Conservation (phyloP, 1,284 basidiomycete species). For the Ganoderma lingzhi region DNA sequence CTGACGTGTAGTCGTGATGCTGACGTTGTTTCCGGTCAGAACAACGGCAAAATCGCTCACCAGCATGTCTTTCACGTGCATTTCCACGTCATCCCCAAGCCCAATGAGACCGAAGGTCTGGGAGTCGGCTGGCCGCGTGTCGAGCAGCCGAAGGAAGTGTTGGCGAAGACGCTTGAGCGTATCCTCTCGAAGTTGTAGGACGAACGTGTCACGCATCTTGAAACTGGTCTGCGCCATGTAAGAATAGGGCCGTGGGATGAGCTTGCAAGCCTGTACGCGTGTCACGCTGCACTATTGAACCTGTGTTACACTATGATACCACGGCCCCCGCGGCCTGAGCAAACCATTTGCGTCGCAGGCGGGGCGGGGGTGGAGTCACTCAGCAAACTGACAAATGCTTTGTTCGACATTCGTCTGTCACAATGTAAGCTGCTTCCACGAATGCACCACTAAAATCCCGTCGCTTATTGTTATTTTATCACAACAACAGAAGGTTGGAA, state of each 20-base stretch:
- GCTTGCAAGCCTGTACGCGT: neutral
- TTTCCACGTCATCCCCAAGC: constrained; percentile 93
- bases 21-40: constrained; percentile 53
- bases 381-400: neutral
- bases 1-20: neutral
- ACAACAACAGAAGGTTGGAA: neutral
- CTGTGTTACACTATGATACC: neutral
- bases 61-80: constrained; percentile 90
- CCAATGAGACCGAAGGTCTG: constrained; percentile 73
- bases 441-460: neutral
- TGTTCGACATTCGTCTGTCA: neutral
- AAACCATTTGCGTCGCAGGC: neutral
- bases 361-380: neutral
- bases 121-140: constrained; percentile 76
- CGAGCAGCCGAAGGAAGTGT: constrained; percentile 59
- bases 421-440: neutral
- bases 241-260: neutral
- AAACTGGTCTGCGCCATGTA: neutral
- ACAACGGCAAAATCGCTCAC: constrained; percentile 85
- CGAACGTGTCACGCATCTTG: neutral
- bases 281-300: neutral
- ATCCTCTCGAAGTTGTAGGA: constrained; percentile 59
- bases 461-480: neutral
- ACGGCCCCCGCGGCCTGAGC: neutral
- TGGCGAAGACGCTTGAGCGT: constrained; percentile 60